phyloP scores from a whole-genome alignment of 495 filamentous ascomycete genomes.

The Thozetella sp. region DNA sequence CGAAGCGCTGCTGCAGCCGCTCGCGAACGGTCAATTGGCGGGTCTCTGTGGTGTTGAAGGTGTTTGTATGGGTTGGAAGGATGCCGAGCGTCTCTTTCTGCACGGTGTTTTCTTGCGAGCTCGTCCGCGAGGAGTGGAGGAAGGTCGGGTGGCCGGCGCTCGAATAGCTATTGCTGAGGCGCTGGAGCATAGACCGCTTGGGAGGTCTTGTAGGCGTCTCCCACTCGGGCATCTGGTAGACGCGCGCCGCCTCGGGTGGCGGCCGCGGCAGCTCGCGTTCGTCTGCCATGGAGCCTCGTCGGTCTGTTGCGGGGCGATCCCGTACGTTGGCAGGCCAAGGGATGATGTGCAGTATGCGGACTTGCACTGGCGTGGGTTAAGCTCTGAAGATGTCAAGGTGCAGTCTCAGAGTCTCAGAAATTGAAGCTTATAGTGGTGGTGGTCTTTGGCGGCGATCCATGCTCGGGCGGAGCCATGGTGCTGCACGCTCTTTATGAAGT shows the following conservation, averaged over 20 bases:
- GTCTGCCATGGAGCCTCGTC: background rate
- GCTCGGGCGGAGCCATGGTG: background rate
- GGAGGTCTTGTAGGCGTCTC: slow-evolving; percentile 34
- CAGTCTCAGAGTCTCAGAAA: too few species aligned
- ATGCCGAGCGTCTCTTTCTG: background rate
- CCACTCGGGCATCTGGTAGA: slow-evolving; percentile 29
- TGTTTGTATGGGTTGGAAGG: background rate
- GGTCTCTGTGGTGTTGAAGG: slow-evolving; percentile 3
- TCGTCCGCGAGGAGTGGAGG: slow-evolving; percentile 3
- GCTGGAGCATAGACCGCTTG: slow-evolving; percentile 19
- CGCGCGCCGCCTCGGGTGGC: background rate
- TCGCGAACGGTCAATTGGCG: slow-evolving; percentile 2
- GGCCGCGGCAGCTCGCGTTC: background rate
- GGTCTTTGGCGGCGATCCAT: background rate
- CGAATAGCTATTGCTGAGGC: slow-evolving; percentile 2
- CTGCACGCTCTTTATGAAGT: background rate
- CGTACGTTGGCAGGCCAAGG: too few species aligned
- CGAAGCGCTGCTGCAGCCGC: slow-evolving; percentile 20
- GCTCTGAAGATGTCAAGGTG: too few species aligned
- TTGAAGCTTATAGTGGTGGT: too few species aligned
- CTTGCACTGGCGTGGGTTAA: too few species aligned
- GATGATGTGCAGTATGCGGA: too few species aligned
- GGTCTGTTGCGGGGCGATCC: background rate
- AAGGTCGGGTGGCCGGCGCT: background rate
- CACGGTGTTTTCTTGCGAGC: background rate